Conservation (phyloP, 805 yeast genomes). For the Cyberlindnera galapagoensis region DNA sequence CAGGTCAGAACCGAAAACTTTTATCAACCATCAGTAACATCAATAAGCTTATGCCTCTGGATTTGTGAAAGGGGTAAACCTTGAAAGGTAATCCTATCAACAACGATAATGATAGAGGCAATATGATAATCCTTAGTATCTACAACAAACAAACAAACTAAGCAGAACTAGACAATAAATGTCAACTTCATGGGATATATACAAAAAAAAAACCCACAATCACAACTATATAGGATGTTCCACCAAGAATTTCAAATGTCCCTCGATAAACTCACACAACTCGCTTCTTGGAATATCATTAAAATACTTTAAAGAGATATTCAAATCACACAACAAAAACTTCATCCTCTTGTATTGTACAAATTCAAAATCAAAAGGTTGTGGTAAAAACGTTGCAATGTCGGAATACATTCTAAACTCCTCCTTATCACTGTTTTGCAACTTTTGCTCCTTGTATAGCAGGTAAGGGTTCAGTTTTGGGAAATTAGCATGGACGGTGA, state of each 20-base stretch:
- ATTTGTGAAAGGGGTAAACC: no score
- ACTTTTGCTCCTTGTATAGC: constrained; percentile 19
- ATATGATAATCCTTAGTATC: background rate
- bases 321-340: constrained; percentile 43
- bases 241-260: constrained; percentile 36
- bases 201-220: background rate
- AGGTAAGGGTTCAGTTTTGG: constrained; percentile 31
- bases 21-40: no score
- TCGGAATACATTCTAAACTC: constrained; percentile 23
- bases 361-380: constrained; percentile 42
- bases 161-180: background rate
- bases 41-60: no score
- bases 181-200: background rate
- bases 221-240: constrained; percentile 10
- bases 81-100: no score
- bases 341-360: constrained; percentile 53
- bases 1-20: no score
- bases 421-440: constrained; percentile 14
- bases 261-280: constrained; percentile 41
- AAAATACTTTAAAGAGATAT: constrained; percentile 39
- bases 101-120: no score
- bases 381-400: constrained; percentile 25
- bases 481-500: constrained; percentile 33
- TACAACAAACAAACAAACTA: background rate
- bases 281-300: constrained; percentile 34